Evolutionary conservation across 1,139 yeast genomes (phyloP), one percentile per base, ranked within the genome.

Genomic region (Nakaseomyces sp.): DNA sequence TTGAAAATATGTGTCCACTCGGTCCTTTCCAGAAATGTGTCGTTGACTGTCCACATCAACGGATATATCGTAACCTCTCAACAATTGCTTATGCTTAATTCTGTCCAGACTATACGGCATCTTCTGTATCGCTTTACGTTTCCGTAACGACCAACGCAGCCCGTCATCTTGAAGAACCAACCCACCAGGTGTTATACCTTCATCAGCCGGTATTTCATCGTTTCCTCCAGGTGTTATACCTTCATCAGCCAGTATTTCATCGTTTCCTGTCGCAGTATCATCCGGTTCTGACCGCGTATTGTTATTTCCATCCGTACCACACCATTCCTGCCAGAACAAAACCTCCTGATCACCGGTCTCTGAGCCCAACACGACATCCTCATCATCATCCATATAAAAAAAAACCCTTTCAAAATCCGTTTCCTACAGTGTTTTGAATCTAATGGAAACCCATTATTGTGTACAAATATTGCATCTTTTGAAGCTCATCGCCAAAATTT

Each of bases 31-130:
- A 15, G 29, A n/a, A 26, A n/a, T 10, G 12, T n/a, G 29, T 26
- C 13, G 29, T 44, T 13, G 44, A 43, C 28, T 20, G 12, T 4
- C 18, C n/a, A 32, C n/a, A 22, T 35, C 26, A 20, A 20, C 3
- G 12, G 60, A 46, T 1, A 59, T 48, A 42, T 58, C 63, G 43
- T 47, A 54, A 0, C 65, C 65, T 45, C 57, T 51, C 33, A 61
- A 31, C 12, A 55, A 41, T 29, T 59, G 61, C 37, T 53, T 52
- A 42, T 61, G 64, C 41, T 50, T 57, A 18, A 61, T 48, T 33
- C 63, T 52, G 35, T 61, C 66, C 30, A 61, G 43, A 47, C 64
- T 61, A 41, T 61, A 61, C 2, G 65, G 65, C 54, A 57, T 53
- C 43, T 54, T 58, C 43, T 61, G 65, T 13, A 61, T 59, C 1